These are phyloP conservation scores for Drechslerella stenobrocha DNA, from an alignment of 2,329 filamentous ascomycete genomes.

Conservation along the genomic window DNA sequence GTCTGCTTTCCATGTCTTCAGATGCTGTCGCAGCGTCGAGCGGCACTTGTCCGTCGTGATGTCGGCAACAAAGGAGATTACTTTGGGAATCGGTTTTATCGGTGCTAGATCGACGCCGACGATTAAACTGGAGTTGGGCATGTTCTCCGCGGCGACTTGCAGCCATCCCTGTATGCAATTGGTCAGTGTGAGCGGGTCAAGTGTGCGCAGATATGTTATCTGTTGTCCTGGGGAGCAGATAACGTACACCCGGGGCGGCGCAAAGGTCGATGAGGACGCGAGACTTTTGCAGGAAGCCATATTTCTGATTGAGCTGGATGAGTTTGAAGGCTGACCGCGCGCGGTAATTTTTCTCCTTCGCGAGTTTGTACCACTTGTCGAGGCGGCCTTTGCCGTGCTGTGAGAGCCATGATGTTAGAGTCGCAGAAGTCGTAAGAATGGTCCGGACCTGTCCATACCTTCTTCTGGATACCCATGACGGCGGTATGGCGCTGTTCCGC, in stretches of 20 bases:
- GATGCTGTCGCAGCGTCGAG: slow-evolving; percentile 80
- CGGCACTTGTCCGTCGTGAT: slow-evolving; percentile 97
- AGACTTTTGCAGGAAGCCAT: slow-evolving; percentile 95
- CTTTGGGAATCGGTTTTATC: slow-evolving; percentile 91
- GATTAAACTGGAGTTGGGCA: slow-evolving; percentile 87
- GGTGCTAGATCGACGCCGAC: slow-evolving; percentile 91
- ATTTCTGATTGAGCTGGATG: slow-evolving; percentile 98
- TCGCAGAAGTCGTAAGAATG: slow-evolving; percentile 10
- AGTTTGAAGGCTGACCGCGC: slow-evolving; percentile 96
- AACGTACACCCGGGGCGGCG: slow-evolving; percentile 78
- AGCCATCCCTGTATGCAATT: slow-evolving; percentile 72
- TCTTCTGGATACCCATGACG: slow-evolving; percentile 93
- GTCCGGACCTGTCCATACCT: slow-evolving; percentile 58
- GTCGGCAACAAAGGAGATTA: slow-evolving; percentile 95
- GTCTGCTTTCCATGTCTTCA: slow-evolving; percentile 96
- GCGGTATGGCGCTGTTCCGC: slow-evolving; percentile 13
- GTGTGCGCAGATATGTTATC: background rate
- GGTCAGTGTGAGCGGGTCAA: slow-evolving; percentile 50
- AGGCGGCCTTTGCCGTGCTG: slow-evolving; percentile 93
- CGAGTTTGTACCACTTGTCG: slow-evolving; percentile 98
- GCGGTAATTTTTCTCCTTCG: slow-evolving; percentile 96
- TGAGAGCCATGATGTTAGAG: slow-evolving; percentile 47
- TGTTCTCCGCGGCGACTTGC: slow-evolving; percentile 92
- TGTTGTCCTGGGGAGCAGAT: background rate
- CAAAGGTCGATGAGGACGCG: slow-evolving; percentile 97